Conservation (phyloP, 169 alveolate species). For the Plasmodium cynomolgi region DNA sequence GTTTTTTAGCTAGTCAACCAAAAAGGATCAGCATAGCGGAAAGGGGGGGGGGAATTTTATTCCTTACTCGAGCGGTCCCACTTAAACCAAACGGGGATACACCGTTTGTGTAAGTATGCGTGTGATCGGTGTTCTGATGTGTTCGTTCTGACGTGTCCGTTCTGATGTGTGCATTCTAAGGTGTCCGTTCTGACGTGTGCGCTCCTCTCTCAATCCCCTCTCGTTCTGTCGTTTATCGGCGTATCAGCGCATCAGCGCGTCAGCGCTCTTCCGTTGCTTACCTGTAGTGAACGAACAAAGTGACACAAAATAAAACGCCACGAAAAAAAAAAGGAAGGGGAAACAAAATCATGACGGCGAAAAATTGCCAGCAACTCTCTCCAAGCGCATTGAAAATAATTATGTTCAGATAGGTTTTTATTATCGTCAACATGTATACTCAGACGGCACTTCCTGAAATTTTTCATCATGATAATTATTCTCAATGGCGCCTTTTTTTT, state of each 20-base stretch:
- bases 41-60: not conserved
- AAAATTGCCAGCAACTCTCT: not conserved
- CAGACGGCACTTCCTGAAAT: slow-evolving; percentile 77
- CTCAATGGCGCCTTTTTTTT: slow-evolving; percentile 31
- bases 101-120: not conserved
- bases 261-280: not conserved
- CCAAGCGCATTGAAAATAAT: slow-evolving; percentile 54
- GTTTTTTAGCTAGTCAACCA: not conserved
- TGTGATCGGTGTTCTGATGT: too few species aligned
- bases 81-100: not conserved
- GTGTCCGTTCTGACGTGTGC: not conserved
- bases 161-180: too few species aligned
- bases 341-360: not conserved
- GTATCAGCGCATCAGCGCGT: not conserved
- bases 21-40: not conserved
- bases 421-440: slow-evolving; percentile 64
- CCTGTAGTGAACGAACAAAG: not conserved
- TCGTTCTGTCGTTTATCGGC: too few species aligned
- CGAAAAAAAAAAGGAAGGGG: not conserved
- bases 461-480: slow-evolving; percentile 75
- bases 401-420: slow-evolving; percentile 35
- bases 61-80: not conserved
- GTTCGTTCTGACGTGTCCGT: not conserved
- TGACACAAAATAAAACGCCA: not conserved
- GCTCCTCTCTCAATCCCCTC: not conserved